Evolutionary conservation across 2,329 filamentous ascomycete species (phyloP), one percentile per base, ranked within the genome.

Genomic region (Monilinia laxa): DNA sequence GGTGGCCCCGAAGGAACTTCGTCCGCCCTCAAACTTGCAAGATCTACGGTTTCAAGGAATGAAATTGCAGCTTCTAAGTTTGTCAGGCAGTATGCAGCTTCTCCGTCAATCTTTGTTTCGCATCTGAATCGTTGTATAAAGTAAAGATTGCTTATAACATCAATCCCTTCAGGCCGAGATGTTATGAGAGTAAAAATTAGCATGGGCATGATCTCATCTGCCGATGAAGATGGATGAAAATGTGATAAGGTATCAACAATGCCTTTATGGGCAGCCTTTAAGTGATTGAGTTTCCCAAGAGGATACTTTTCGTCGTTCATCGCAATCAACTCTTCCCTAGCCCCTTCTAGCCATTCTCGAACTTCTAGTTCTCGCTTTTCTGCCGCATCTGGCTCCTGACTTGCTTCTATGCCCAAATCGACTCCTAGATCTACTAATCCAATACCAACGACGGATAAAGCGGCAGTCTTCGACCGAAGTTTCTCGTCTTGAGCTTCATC

Each of bases 401-500:
- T 81, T 4, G 81, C 76, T 52, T 81, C 81, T 49, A 85, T 80
- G 11, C 87, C 88, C 12, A 92, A 79, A 68, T 95, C 89, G 64
- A 96, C 85, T 4, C 92, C 91, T 14, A 99, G 81, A 75, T 99
- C 95, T 69, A 87, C 88, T 63, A 95, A 81, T 3, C 92, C 91
- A 74, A 99, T 97, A 1, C 93, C 94, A 23, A 99, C 92, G n/a
- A 99, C 82, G 3, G 90, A 86, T 55, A 99, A 80, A 1, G 95
- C 93, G 25, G 94, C 94, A 1, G 93, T 97, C 74, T 96, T 95
- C 12, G 95, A 99, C 40, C 95, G 87, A 62, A 99, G 82, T 76
- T 96, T 97, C 74, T 96, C 93, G 76, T 99, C 95, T 74, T 94
- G 87, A 16, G 95, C 93, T 78, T 97, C 94, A 75, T 99, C 95